Evolutionary conservation across 2,329 filamentous ascomycete species (phyloP).

Genomic region (Pleomassaria siparia): DNA sequence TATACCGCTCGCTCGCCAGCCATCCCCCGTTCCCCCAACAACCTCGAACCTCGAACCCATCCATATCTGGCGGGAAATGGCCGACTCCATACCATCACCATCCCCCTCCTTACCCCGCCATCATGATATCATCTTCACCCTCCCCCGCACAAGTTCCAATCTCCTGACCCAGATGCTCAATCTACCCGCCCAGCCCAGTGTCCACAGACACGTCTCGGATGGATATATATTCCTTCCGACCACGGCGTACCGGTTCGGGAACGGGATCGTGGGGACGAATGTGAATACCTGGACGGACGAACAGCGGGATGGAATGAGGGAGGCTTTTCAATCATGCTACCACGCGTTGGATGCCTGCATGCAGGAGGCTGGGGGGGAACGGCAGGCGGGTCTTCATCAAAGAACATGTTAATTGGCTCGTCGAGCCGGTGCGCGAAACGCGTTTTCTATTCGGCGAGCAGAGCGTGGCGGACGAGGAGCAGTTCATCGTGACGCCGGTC

Average conservation of each 20-base stretch:
- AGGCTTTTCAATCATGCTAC: constrained; percentile 9
- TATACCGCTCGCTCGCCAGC: too few species aligned
- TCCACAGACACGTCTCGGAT: constrained; percentile 14
- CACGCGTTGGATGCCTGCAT: constrained; percentile 7
- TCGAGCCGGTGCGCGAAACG: constrained; percentile 13
- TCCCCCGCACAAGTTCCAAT: constrained; percentile 27
- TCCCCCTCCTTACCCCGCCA: neutral
- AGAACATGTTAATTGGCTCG: constrained; percentile 22
- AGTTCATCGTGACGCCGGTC: neutral
- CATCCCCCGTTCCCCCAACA: too few species aligned
- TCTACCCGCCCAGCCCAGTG: constrained; percentile 16
- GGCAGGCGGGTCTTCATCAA: constrained; percentile 19
- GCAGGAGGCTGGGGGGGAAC: constrained; percentile 1
- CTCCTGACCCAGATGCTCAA: constrained; percentile 25
- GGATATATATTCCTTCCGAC: constrained; percentile 25
- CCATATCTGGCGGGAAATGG: too few species aligned
- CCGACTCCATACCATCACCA: neutral
- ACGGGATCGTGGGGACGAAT: constrained; percentile 9
- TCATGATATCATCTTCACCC: constrained; percentile 23
- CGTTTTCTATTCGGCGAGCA: constrained; percentile 3
- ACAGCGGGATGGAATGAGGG: constrained; percentile 7
- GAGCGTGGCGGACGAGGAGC: neutral
- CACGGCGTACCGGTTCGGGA: constrained; percentile 9
- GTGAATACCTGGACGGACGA: constrained; percentile 9
- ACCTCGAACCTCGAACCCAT: too few species aligned